Base-by-base conservation (phyloP, 371 early-diverging fungal genomes). In the Lichtheimia hyalospora region DNA sequence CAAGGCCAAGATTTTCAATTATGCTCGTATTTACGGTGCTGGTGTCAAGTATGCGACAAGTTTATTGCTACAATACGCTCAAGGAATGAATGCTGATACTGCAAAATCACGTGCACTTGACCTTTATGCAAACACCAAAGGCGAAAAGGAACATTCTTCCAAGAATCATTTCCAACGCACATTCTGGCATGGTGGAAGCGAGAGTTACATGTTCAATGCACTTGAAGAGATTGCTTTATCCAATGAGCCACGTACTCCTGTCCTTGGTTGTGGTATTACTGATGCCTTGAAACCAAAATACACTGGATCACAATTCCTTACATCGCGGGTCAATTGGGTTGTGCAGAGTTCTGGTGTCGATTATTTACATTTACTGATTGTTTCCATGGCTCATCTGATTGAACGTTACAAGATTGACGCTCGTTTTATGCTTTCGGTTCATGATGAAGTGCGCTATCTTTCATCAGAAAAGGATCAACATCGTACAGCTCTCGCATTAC, bases 281-380 rank as follows among this genome's bases (percentile, higher is more conserved):
- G 90, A 93, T 43, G 88, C 94, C 2, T 68, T 98, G 56, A 80
- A 85, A 52, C 90, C 92, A 5, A 64, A 71, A 51, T 74, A 86
- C 34, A 87, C 91, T 4, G 85, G 86, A 13, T 69, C 70, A 5
- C 82, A 83, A 71, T 96, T 85, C 65, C 75, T 93, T 75, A 94
- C 96, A 0, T 93, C 92, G 18, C 83, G 98, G 7, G 82, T 97
- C 54, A 98, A 98, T 70, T 98, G 99, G 99, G 96, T 91, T 1
- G 98, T 98, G 0, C 99, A 98, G 68, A 96, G 96, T n/a, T 95
- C 95, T 0, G 99, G 97, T 21, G 98, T 97, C n/a, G 98, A 98
- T 66, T 98, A 98, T 63, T 73, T 98, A 20, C 98, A 98, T 69
- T 68, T 98, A 59, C 78, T 98, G n/a, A 78, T 98, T 40, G 92